Evolutionary conservation across 345 rosid genomes (phyloP), one percentile per base, ranked within the genome.

Genomic region (Eucalyptus paniculata): DNA sequence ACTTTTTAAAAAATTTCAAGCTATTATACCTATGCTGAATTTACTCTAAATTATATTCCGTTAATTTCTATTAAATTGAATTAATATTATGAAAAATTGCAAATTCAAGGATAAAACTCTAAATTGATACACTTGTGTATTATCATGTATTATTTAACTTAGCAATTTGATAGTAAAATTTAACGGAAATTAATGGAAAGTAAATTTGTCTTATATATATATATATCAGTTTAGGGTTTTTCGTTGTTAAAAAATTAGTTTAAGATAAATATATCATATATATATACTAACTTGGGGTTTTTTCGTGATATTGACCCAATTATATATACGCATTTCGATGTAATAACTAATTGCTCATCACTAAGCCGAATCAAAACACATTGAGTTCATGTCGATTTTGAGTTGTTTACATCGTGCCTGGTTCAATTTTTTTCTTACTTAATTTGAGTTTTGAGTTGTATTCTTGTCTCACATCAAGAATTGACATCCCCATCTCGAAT

Each of bases 61-160:
- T 21, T 19, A 19, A 53, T 53, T 53, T 53, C 0, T 53, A 53
- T 53, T 21, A 53, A 8, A 53, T 19, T 53, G 58, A 53, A 53
- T 53, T 53, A 53, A 53, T 53, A 21, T 53, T 53, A 53, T 0
- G 1, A 53, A 53, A 53, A 53, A 53, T 53, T 53, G 5, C 58
- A 53, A 53, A 21, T 5, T 53, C 26, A 53, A 19, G 0, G 24
- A 53, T 53, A 53, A 53, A 53, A 53, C 5, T 53, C 0, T 53
- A 53, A 53, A 53, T 53, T 21, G 11, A 53, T 53, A 21, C 0
- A 53, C 26, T 21, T 2, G 5, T 53, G 11, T 53, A 53, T 53
- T 53, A 11, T 0, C 5, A 21, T 53, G 58, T 19, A 0, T 53
- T 21, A 19, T 19, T 8, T 53, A 21, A 53, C 1, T 53, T 0